Evolutionary conservation across 768 basidiomycete species (phyloP).

Genomic region (Pilatotrama ljubarskyi): DNA sequence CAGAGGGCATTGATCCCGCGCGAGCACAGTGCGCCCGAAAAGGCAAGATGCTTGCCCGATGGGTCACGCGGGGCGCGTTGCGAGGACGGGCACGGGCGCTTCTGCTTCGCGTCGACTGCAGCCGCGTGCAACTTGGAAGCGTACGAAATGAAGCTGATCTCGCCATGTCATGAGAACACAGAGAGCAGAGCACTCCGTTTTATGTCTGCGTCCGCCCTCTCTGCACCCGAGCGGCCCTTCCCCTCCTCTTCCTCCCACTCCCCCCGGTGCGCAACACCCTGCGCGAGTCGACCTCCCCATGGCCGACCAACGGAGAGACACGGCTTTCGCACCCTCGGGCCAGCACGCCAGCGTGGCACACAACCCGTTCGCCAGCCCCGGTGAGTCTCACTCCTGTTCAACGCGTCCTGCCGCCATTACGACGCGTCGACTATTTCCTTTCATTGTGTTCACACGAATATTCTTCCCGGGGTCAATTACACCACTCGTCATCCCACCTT

Average conservation of each 20-base stretch:
- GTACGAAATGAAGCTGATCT: slow-evolving; percentile 1
- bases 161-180: slow-evolving; percentile 11
- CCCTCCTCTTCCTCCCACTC: slow-evolving; percentile 1
- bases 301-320: slow-evolving; percentile 9
- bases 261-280: neutral
- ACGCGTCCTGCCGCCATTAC: neutral
- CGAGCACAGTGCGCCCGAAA: neutral
- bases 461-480: neutral
- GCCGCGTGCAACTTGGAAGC: slow-evolving; percentile 1
- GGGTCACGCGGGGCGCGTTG: slow-evolving; percentile 7
- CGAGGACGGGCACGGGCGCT: neutral
- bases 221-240: neutral
- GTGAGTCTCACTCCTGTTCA: neutral
- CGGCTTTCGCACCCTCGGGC: neutral
- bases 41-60: neutral
- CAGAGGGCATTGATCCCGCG: slow-evolving; percentile 9
- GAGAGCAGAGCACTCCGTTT: neutral
- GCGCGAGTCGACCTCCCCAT: neutral
- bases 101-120: neutral
- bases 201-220: neutral
- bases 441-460: neutral
- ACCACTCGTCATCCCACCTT: neutral
- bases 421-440: neutral
- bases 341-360: neutral
- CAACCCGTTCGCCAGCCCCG: slow-evolving; percentile 16